These are phyloP conservation scores for Boletus reticuloceps DNA, from an alignment of 768 basidiomycete genomes.

Conservation along the genomic window DNA sequence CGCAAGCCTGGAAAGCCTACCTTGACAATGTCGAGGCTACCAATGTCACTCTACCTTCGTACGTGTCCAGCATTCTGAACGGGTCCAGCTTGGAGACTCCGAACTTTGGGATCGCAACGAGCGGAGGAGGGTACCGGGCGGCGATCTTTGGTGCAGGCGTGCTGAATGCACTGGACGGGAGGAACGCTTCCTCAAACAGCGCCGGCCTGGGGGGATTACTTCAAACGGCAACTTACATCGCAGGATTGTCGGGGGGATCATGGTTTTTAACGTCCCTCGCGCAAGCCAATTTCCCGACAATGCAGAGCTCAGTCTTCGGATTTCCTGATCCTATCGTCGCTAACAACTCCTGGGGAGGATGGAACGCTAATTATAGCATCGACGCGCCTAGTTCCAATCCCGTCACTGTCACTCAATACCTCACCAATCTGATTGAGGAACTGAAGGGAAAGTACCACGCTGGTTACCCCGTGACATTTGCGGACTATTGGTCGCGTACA, in stretches of 20 bases:
- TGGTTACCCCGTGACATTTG: slow-evolving; percentile 31
- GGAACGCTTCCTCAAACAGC: slow-evolving; percentile 41
- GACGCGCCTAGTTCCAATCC: slow-evolving; percentile 17
- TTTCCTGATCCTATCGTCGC: slow-evolving; percentile 13
- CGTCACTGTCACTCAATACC: slow-evolving; percentile 8
- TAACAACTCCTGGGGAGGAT: slow-evolving; percentile 31
- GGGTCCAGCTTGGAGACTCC: slow-evolving; percentile 27
- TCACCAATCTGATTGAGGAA: slow-evolving; percentile 23
- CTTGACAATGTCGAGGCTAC: slow-evolving; percentile 36
- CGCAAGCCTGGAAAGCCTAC: slow-evolving; percentile 40
- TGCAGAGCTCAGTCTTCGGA: slow-evolving; percentile 40
- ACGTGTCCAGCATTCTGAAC: slow-evolving; percentile 33
- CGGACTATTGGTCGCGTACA: slow-evolving; percentile 26
- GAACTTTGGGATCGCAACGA: slow-evolving; percentile 47
- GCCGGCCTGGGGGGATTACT: slow-evolving; percentile 50
- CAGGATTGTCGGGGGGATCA: slow-evolving; percentile 48
- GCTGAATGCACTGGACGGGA: slow-evolving; percentile 46
- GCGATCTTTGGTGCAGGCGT: slow-evolving; percentile 54
- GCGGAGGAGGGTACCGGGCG: slow-evolving; percentile 58
- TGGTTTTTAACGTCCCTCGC: slow-evolving; percentile 41
- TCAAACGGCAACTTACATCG: slow-evolving; percentile 50
- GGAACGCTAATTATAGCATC: slow-evolving; percentile 28
- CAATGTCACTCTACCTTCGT: slow-evolving; percentile 29
- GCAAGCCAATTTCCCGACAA: slow-evolving; percentile 40
- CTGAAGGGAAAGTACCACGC: slow-evolving; percentile 29